Evolutionary conservation across 2,329 filamentous ascomycete species (phyloP).

Genomic region (Aureobasidium musti): DNA sequence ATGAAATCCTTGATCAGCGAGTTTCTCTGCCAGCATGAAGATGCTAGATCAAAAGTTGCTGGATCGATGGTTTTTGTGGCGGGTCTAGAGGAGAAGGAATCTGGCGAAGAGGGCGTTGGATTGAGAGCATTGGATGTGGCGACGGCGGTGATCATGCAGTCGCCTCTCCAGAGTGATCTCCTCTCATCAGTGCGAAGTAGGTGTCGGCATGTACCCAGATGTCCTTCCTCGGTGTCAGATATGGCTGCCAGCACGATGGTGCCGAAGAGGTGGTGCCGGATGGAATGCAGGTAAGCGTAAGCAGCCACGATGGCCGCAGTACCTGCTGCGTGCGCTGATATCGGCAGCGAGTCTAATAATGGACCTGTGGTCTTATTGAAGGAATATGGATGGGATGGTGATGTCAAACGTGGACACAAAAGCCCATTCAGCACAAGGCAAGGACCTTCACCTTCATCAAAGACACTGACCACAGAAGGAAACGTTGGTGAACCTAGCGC

Average conservation of each 20-base stretch:
- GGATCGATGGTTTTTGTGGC: background rate
- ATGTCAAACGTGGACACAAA: background rate
- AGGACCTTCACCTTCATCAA: conserved; percentile 22
- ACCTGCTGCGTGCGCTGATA: background rate
- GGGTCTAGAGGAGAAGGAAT: background rate
- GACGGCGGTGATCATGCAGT: conserved; percentile 19
- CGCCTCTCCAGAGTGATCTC: conserved; percentile 6
- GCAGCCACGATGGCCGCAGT: conserved; percentile 24
- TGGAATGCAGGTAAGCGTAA: conserved; percentile 2
- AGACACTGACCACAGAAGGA: conserved; percentile 4
- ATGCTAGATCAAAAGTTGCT: background rate
- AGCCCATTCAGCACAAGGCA: conserved; percentile 23
- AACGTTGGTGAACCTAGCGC: background rate
- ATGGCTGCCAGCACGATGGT: conserved; percentile 14
- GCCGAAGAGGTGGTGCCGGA: conserved; percentile 5
- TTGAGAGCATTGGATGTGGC: background rate
- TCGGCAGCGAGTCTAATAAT: too few relatives aligned
- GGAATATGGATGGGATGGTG: background rate
- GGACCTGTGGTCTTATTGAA: background rate
- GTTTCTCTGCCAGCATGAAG: background rate
- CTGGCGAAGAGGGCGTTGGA: background rate
- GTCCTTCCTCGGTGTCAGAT: conserved; percentile 1
- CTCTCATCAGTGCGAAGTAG: conserved; percentile 14
- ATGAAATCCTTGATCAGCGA: background rate
- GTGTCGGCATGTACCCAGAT: background rate